Evolutionary conservation across 148 eudicot genomes (phyloP), one percentile per base, ranked within the genome.

Genomic region (Pouteria glomerata): DNA sequence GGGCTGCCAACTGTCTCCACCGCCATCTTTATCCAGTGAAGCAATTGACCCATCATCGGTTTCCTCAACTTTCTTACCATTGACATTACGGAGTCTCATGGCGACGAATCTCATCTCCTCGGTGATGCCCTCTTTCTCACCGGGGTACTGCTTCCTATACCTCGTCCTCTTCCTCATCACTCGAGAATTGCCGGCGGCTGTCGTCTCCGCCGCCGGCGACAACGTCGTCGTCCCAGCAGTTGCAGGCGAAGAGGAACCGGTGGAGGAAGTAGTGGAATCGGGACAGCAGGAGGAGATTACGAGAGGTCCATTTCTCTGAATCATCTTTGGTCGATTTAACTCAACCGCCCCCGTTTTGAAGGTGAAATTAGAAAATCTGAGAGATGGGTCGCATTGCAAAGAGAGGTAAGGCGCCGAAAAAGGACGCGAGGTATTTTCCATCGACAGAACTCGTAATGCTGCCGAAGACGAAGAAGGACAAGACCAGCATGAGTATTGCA

Each of bases 91-190:
- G 6, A 94, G 88, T 72, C 82, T 94, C 98, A 94, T 94, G 21
- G 93, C 97, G 42, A 94, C 93, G 56, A 94, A 94, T 76, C 98
- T 81, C 93, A 94, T 78, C 73, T 91, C 98, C 79, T 89, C 98
- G 2, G 88, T 83, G 12, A 94, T 94, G 7, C 98, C 98, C 55
- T 79, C 72, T 16, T 73, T 82, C 80, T 94, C 97, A 18, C 98
- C 97, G 0, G 98, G 98, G 70, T 88, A 89, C 60, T 71, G 83
- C 76, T 82, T 91, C 68, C 93, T 74, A 68, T 91, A 91, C 84
- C 85, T 74, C 79, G 77, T 85, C 73, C 82, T 72, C 76, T 72
- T 85, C 87, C 72, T 83, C 60, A 73, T 8, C 62, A 87, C 68
- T 18, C 85, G 97, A 16, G 82, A 75, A 26, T 6, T 42, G 51